phyloP scores from a whole-genome alignment of 495 filamentous ascomycete species.

The Aspergillus heteromorphus region DNA sequence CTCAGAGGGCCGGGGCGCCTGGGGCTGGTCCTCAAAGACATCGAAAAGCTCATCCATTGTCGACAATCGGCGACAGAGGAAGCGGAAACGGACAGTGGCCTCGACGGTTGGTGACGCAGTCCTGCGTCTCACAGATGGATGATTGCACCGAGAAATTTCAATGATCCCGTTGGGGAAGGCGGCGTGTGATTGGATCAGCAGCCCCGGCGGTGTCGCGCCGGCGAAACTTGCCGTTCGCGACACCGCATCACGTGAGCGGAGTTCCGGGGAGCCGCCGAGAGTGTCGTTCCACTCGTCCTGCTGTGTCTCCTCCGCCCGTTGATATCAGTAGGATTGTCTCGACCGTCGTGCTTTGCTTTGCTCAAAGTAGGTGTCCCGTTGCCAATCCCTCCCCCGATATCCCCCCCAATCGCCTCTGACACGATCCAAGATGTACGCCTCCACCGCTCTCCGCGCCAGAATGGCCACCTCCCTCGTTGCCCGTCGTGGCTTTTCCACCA shows the following conservation, averaged over 20 bases:
- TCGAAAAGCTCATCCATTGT: conserved; percentile 79
- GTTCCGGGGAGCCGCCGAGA: conserved; percentile 10
- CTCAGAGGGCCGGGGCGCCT: conserved; percentile 29
- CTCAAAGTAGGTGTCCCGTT: conserved; percentile 28
- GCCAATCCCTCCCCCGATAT: not conserved
- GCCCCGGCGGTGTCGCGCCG: conserved; percentile 8
- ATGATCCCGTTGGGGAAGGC: conserved; percentile 23
- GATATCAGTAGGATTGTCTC: conserved; percentile 13
- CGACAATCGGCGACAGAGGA: conserved; percentile 14
- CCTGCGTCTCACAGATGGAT: conserved; percentile 10
- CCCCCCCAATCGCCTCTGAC: conserved; percentile 11
- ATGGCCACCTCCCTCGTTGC: conserved; percentile 59
- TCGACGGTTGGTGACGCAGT: conserved; percentile 16
- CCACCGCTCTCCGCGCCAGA: conserved; percentile 67
- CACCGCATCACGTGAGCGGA: conserved; percentile 22
- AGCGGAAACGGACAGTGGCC: conserved; percentile 6
- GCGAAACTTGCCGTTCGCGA: conserved; percentile 16
- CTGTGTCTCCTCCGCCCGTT: conserved; percentile 14
- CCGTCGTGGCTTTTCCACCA: conserved; percentile 92
- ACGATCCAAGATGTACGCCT: conserved; percentile 71
- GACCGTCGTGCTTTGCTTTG: conserved; percentile 28
- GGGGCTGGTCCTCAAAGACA: conserved; percentile 69
- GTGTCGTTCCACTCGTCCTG: conserved; percentile 18
- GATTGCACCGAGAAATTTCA: conserved; percentile 30
- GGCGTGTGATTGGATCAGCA: conserved; percentile 15